Percentiles rank a stretch among this genome's conserved stretches.
Conservation (phyloP, 1,284 basidiomycete species). For the Leccinum huronense region DNA sequence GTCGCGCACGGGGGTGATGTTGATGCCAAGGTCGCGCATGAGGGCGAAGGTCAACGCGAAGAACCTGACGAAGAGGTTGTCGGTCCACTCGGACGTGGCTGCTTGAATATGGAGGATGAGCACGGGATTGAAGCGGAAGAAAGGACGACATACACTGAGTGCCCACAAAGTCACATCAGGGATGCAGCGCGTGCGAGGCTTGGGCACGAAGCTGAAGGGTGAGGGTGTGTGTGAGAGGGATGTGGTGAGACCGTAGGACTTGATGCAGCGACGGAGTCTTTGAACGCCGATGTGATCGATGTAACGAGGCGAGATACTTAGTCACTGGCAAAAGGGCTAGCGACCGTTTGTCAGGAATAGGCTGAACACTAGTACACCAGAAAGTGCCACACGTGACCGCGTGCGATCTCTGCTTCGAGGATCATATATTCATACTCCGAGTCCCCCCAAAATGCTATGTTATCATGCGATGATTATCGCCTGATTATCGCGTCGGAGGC, state of each 20-base stretch:
- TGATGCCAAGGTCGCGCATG: slow-evolving; percentile 93
- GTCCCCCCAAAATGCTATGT: too few species aligned
- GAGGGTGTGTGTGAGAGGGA: slow-evolving; percentile 65
- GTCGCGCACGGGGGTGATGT: slow-evolving; percentile 73
- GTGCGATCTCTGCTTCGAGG: slow-evolving; percentile 87
- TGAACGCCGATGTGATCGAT: slow-evolving; percentile 87
- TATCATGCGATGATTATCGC: too few species aligned
- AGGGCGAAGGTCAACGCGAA: slow-evolving; percentile 93
- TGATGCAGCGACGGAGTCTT: slow-evolving; percentile 77
- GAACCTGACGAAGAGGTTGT: slow-evolving; percentile 93
- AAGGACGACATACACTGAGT: slow-evolving; percentile 60
- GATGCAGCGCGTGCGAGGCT: slow-evolving; percentile 46
- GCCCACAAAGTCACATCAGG: slow-evolving; percentile 93
- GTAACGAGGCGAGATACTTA: too few species aligned
- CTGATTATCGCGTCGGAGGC: too few species aligned
- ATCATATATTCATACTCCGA: slow-evolving; percentile 55
- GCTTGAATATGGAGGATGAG: slow-evolving; percentile 50
- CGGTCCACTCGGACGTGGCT: slow-evolving; percentile 89
- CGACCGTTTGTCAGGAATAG: too few species aligned
- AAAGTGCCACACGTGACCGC: slow-evolving; percentile 57
- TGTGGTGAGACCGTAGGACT: slow-evolving; percentile 85
- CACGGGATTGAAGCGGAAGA: not conserved
- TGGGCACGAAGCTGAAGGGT: slow-evolving; percentile 50
- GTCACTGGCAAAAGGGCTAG: too few species aligned
- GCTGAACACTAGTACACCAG: too few species aligned